A percentile compares a stretch with the other conserved stretches of the same genome.
These are phyloP conservation scores for Neonectria hederae DNA, from an alignment of 2,329 filamentous ascomycete genomes.

Conservation along the genomic window DNA sequence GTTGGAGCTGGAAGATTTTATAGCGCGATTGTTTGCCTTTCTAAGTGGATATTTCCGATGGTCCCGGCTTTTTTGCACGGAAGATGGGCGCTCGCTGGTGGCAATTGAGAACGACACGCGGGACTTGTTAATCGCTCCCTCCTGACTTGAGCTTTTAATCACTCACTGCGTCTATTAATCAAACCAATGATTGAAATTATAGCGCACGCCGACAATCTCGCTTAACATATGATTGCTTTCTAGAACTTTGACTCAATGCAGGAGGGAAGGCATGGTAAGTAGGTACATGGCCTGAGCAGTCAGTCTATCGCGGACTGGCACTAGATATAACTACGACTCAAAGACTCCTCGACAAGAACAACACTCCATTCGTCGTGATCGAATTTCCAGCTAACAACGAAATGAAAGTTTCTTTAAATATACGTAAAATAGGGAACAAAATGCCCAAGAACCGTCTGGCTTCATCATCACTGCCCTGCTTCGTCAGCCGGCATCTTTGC, in stretches of 20 bases:
- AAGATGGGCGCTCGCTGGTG: conserved; percentile 17
- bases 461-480: background rate
- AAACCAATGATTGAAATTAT: background rate
- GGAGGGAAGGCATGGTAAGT: background rate
- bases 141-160: conserved; percentile 18
- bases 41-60: conserved; percentile 31
- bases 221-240: background rate
- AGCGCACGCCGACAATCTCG: background rate
- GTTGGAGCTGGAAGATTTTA: conserved; percentile 38
- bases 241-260: background rate
- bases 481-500: background rate
- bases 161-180: conserved; percentile 12
- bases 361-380: background rate
- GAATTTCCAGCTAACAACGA: background rate
- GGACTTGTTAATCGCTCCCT: background rate
- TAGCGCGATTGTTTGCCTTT: conserved; percentile 33
- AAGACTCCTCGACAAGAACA: background rate
- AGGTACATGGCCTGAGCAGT: background rate
- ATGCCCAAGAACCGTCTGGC: background rate
- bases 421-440: background rate
- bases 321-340: background rate
- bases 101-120: conserved; percentile 15
- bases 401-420: too few species aligned
- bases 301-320: background rate
- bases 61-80: conserved; percentile 25